A percentile compares a stretch with the other conserved stretches of the same genome.
These are phyloP conservation scores for Hyaloscypha hepaticicola DNA, from an alignment of 495 filamentous ascomycete genomes.

Conservation along the genomic window DNA sequence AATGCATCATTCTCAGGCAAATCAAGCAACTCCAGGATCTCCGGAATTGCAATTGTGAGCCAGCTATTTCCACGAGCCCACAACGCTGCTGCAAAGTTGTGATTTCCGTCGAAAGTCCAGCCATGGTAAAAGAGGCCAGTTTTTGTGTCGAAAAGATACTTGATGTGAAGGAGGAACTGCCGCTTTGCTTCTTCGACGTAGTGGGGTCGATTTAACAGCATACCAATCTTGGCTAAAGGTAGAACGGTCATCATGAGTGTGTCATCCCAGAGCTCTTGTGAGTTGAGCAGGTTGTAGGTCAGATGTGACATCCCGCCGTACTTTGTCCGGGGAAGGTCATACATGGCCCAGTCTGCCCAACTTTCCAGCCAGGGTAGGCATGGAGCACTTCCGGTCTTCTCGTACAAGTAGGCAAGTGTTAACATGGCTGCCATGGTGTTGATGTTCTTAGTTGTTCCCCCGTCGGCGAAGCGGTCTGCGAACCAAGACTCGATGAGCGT, in stretches of 20 bases:
- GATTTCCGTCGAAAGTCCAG: conserved; percentile 69
- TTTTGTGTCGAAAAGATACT: conserved; percentile 67
- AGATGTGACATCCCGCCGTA: conserved; percentile 74
- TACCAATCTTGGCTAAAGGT: conserved; percentile 73
- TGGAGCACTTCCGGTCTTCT: conserved; percentile 57
- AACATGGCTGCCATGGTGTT: conserved; percentile 76
- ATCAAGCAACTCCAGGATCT: conserved; percentile 67
- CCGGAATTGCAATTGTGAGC: conserved; percentile 73
- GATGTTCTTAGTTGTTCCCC: conserved; percentile 76
- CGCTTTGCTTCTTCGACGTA: conserved; percentile 73
- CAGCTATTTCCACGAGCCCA: conserved; percentile 68
- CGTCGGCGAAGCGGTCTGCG: conserved; percentile 57
- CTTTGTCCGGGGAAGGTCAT: conserved; percentile 64
- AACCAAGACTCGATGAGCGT: conserved; percentile 69
- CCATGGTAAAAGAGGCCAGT: conserved; percentile 73
- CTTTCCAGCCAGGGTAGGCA: conserved; percentile 69
- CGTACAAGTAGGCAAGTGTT: conserved; percentile 69
- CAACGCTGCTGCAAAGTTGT: conserved; percentile 67
- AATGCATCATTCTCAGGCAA: conserved; percentile 56
- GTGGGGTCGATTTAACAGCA: conserved; percentile 58
- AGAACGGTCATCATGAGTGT: conserved; percentile 80
- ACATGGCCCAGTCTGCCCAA: conserved; percentile 77
- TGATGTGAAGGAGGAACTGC: conserved; percentile 69
- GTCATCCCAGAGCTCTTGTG: conserved; percentile 74
- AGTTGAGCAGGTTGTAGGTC: conserved; percentile 63